Base-by-base conservation (phyloP, 1,284 basidiomycete species). In the Tetrapyrgos nigripes region DNA sequence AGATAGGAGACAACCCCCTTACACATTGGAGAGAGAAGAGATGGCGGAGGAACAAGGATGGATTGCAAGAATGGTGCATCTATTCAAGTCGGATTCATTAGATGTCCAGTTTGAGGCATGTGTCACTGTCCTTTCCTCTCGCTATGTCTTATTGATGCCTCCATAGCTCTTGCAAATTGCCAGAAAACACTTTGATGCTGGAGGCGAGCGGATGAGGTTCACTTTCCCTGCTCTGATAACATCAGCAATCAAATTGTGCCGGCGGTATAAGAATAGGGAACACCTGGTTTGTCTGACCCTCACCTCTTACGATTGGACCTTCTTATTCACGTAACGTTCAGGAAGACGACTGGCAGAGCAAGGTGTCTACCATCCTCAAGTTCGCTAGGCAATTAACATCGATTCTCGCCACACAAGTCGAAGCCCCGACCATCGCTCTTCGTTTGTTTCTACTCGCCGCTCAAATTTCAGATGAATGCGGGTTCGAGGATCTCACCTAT, bases 21-120 rank as follows among this genome's bases (percentile, higher is more conserved):
- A 85, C 61, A 76, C 77, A 63, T 76, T 79, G 48, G 94, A 96
- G 68, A 78, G 88, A 52, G 92, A 95, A 68, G 96, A 97, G 70
- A 82, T 94, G 79, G 95, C 95, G 0, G 96, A 97, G 73, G 96
- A 98, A 73, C 96, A 98, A 68, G 96, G 96, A 0, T 98, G 96
- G 96, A 87, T 97, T 14, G 95, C 96, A 23, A 81, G 96, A 62
- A 97, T 98, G 92, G 91, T 98, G 3, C 96, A 98, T 79, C 72
- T 97, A 29, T 96, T 98, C 86, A 81, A 87, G 23, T 85, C 93
- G 1, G 92, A 97, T 55, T 89, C 91, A 28, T 72, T 96, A 59
- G 88, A 86, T 62, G 85, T 90, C 17, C 96, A 97, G 68, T 96
- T 93, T 63, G 91, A 96, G 83, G 94, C 94, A 62, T 31, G 86